Base-by-base conservation (phyloP, 1,284 basidiomycete genomes). In the Tylopilus orsonianus region DNA sequence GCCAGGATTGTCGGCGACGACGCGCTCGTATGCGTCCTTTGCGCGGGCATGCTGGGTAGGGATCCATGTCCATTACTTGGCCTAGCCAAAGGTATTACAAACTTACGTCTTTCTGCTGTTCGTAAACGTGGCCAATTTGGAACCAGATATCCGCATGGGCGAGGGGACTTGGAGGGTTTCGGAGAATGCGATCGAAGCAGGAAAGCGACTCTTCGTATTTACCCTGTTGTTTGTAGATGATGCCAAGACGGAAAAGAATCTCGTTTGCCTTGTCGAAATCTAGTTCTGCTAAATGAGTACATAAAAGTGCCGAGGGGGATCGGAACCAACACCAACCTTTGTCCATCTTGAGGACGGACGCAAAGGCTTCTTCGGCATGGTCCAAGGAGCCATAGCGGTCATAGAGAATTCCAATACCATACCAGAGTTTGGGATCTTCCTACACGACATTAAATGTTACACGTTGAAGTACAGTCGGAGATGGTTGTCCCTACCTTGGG, bases 211-310 rank as follows among this genome's bases (percentile, higher is more conserved):
- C 87, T 4, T 81, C 73, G 60, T 92, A 96, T 71, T 97, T 97
- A 65, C 88, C 85, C 68, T 98, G 96, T 65, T 98, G 95, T 73
- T 99, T 99, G 80, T 99, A 99, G 57, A 99, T 99, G 64, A 99
- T 99, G 29, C 97, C 97, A 6, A 99, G 81, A 20, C 96, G 85
- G 76, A 99, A 99, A 47, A 97, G 87, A 56, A 99, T 98, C 67
- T 99, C 97, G 69, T 99, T 98, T 35, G 94, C 91, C 76, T 98
- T 98, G 75, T 98, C 94, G 62, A 99, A 99, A 68, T 96, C 94
- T 85, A 75, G 62, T 56, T 77, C 75, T 75, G 43, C 65, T 64
- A 56, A 64, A 68, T 67, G 57, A 68, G 64, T 63, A 62, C 57
- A 55, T 61, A 58, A 51, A 49, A 55, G 54, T 47, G 48, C 49